phyloP scores from a whole-genome alignment of 2,329 filamentous ascomycete genomes.

The Aspergillus fructus region DNA sequence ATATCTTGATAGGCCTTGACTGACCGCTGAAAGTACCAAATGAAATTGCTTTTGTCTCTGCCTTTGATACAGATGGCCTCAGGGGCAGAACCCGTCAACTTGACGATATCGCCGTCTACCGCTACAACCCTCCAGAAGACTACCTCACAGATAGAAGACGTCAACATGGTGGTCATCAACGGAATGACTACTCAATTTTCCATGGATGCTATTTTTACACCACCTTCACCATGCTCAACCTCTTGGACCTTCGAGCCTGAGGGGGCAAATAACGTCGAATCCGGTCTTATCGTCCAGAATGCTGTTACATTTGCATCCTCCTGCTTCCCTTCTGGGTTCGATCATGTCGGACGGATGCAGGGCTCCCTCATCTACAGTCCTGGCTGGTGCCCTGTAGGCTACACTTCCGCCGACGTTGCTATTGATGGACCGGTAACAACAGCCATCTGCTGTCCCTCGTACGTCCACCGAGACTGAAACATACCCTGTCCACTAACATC shows the following conservation, averaged over 20 bases:
- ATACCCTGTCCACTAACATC: background rate
- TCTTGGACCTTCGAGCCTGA: constrained; percentile 24
- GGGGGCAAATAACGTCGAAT: constrained; percentile 12
- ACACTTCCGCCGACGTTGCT: constrained; percentile 22
- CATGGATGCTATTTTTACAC: constrained; percentile 20
- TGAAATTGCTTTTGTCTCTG: no score
- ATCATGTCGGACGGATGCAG: constrained; percentile 15
- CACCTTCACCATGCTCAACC: constrained; percentile 19
- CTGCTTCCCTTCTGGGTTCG: constrained; percentile 14
- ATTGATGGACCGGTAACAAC: constrained; percentile 19
- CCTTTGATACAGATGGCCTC: no score
- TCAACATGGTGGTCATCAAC: background rate
- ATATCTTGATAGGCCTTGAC: no score
- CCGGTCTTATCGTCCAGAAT: constrained; percentile 24
- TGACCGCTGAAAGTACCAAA: no score
- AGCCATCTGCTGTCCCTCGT: constrained; percentile 28
- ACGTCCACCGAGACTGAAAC: background rate
- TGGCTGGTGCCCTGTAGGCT: constrained; percentile 26
- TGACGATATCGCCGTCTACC: no score
- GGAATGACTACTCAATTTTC: background rate
- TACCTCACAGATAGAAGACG: background rate
- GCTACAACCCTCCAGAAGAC: no score
- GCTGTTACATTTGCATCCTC: constrained; percentile 1
- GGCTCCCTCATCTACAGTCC: constrained; percentile 21
- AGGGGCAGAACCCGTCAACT: no score